These are phyloP conservation scores for Emmonsiellopsis sp. DNA, from an alignment of 2,329 filamentous ascomycete species.

Conservation along the genomic window DNA sequence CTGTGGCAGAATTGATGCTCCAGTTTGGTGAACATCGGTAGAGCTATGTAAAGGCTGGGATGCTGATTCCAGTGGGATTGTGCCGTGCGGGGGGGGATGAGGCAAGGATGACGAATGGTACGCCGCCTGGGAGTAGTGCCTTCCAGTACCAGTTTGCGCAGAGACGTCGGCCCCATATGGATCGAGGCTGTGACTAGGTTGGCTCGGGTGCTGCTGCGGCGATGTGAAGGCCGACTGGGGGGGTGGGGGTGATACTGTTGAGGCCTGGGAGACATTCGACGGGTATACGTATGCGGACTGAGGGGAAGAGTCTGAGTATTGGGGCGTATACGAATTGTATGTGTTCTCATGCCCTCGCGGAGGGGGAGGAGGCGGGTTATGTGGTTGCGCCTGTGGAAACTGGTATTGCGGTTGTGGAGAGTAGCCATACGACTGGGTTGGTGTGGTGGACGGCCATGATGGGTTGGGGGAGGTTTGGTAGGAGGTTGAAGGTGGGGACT, in stretches of 20 bases:
- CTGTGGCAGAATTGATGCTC: slow-evolving; percentile 3
- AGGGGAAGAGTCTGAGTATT: slow-evolving; percentile 18
- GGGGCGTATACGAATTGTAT: slow-evolving; percentile 28
- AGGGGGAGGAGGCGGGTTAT: slow-evolving; percentile 24
- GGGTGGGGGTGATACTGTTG: slow-evolving; percentile 16
- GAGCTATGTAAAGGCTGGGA: slow-evolving; percentile 14
- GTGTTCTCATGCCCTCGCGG: slow-evolving; percentile 25
- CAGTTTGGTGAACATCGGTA: slow-evolving; percentile 21
- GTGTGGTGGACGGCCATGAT: slow-evolving; percentile 24
- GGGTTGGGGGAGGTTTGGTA: slow-evolving; percentile 23
- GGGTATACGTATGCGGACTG: slow-evolving; percentile 21
- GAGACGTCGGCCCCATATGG: neutral
- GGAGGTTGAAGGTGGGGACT: slow-evolving; percentile 23
- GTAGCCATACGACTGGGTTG: slow-evolving; percentile 24
- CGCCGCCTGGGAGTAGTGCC: neutral
- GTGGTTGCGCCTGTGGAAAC: slow-evolving; percentile 7
- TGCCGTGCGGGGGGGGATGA: slow-evolving; percentile 7
- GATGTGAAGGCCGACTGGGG: slow-evolving; percentile 1
- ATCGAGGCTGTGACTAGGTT: slow-evolving; percentile 11
- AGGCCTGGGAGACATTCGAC: slow-evolving; percentile 14
- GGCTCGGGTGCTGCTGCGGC: slow-evolving; percentile 9
- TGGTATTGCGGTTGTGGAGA: slow-evolving; percentile 19
- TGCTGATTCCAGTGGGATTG: neutral
- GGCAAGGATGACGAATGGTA: neutral
- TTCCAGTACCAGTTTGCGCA: neutral